Base-by-base conservation (phyloP, 1,284 basidiomycete species). In the Marasmius tenuissimus region DNA sequence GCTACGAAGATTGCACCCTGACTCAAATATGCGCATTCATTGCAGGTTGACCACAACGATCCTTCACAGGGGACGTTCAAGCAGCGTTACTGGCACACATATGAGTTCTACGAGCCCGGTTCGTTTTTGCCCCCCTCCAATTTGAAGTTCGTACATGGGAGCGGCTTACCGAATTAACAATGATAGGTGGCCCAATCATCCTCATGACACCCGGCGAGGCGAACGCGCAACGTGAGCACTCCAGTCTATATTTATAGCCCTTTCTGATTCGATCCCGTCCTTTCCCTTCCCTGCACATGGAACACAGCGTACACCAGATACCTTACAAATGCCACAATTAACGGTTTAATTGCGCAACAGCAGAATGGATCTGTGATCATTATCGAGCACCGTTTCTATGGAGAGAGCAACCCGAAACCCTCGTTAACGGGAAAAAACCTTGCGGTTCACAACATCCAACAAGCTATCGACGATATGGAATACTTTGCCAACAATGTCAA, bases 31-130 rank as follows among this genome's bases (percentile, higher is more conserved):
- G 27, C 27, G 27, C 4, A 27, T 27, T 4, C 27, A 27, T 20
- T 37, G 14, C 39, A 63, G 62, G 87, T 91, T 59, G 89, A 92
- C 73, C 90, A 91, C 72, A 84, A 77, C 62, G 80, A 89, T 60
- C 85, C 88, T 7, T 76, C 76, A 16, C 74, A 84, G n/a, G 90
- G 89, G n/a, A 92, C 88, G 6, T 92, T 92, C 73, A 78, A 85
- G 71, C 90, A 92, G 71, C 81, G 89, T 40, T 92, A 81, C 73
- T 90, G 86, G 86, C 80, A 83, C 65, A 83, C 84, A 48, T 86
- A 77, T 71, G 84, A 88, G 69, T 87, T 79, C 68, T 90, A 88
- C 67, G 76, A 85, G 68, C 62, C 73, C 50, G 85, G 85, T 85
- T 60, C 38, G 64, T 54, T 55, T 47, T 57, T 45, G 59, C 12